phyloP scores from a whole-genome alignment of 2,329 filamentous ascomycete species.

The Cadophora sp. region DNA sequence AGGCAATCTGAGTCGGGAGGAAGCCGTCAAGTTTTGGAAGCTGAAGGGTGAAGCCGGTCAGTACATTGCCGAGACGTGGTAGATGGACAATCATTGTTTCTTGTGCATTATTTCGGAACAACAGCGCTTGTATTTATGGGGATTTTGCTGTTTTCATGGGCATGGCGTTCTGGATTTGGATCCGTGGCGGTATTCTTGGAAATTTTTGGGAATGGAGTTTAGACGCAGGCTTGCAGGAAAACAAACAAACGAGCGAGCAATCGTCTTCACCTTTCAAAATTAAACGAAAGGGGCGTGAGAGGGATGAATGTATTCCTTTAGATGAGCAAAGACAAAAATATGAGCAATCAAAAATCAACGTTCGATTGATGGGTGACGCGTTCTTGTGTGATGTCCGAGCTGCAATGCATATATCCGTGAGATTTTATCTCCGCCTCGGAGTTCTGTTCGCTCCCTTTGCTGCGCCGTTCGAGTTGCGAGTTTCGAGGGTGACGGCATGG shows the following conservation, averaged over 20 bases:
- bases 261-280: background rate
- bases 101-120: background rate
- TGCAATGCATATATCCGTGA: background rate
- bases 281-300: background rate
- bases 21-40: constrained; percentile 87
- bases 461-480: background rate
- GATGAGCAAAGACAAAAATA: constrained; percentile 1
- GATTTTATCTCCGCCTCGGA: constrained; percentile 10
- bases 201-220: background rate
- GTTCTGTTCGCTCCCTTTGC: too few species aligned
- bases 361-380: background rate
- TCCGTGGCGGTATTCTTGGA: background rate
- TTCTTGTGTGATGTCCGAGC: background rate
- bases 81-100: constrained; percentile 27
- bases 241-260: constrained; percentile 12
- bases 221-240: background rate
- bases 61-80: constrained; percentile 89
- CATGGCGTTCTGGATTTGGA: background rate
- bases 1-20: constrained; percentile 82
- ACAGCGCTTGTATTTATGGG: constrained; percentile 5
- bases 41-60: constrained; percentile 91
- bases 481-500: background rate
- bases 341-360: background rate
- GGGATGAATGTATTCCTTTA: constrained; percentile 1
- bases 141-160: background rate